Evolutionary conservation across 1,284 basidiomycete species (phyloP).

Genomic region (Trichosporon sp.): DNA sequence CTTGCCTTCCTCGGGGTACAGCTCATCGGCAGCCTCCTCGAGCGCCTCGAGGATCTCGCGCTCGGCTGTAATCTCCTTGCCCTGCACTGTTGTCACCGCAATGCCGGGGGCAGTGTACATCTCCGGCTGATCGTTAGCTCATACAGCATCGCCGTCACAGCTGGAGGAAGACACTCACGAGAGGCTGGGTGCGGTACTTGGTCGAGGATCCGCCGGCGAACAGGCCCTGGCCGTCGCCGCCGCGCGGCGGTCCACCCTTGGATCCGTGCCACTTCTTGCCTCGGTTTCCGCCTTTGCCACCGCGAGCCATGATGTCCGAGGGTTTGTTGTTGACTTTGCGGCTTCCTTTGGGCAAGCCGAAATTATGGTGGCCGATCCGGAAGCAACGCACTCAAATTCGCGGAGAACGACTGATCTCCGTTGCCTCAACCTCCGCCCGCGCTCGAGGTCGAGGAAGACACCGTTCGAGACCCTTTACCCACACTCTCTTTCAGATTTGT

Average conservation of each 20-base stretch:
- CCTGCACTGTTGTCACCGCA: conserved; percentile 43
- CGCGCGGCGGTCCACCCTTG: conserved; percentile 60
- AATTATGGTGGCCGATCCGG: conserved; percentile 13
- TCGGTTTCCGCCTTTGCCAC: conserved; percentile 16
- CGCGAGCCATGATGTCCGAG: background rate
- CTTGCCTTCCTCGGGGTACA: conserved; percentile 45
- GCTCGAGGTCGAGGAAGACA: background rate
- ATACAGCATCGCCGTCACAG: too few relatives aligned
- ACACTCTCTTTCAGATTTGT: background rate
- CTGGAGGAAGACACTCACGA: conserved; percentile 22
- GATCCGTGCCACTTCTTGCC: conserved; percentile 63
- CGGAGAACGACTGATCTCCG: background rate
- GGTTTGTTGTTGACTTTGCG: conserved; percentile 10
- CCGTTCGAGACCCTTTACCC: background rate
- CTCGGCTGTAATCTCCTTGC: conserved; percentile 50
- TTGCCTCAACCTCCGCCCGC: background rate
- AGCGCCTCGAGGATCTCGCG: conserved; percentile 48
- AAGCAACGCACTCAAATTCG: background rate
- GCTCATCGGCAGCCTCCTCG: conserved; percentile 49
- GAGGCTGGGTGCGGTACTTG: conserved; percentile 30
- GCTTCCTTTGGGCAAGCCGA: background rate
- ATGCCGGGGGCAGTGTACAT: conserved; percentile 46
- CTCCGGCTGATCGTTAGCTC: conserved; percentile 36
- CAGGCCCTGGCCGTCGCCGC: conserved; percentile 31
- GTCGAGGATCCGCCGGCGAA: conserved; percentile 28